Base-by-base conservation (phyloP, 257 asterid genomes). In the Solanum boliviense region DNA sequence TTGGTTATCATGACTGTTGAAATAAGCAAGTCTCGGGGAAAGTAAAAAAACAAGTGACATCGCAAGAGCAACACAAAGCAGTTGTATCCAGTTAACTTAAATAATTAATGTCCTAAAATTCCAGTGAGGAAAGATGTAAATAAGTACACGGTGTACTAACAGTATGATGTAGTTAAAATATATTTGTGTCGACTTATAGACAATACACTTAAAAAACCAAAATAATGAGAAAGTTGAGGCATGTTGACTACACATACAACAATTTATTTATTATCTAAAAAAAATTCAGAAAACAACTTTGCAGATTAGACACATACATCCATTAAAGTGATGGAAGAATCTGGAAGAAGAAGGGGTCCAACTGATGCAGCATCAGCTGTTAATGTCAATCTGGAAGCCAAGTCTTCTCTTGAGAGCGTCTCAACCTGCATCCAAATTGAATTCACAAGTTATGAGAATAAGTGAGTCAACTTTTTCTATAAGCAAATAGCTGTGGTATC, bases 301-400 rank as follows among this genome's bases (percentile, higher is more conserved):
- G 39, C 86, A 71, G 36, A 67, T 34, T 41, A 86, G 8, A 52
- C 11, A 89, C 94, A 46, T 94, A 97, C 99, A 94, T 97, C 99
- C 94, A 97, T 96, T 91, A 97, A 86, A 13, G 99, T 96, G 87
- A 96, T 91, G 76, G 81, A 91, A 82, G 99, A 91, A 93, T 97
- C 99, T 81, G 98, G 90, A 92, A 97, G 96, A 91, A 91, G 90
- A 92, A 96, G 96, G 83, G 93, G 93, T 85, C 94, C 98, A 89
- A 97, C 96, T 44, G 98, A 92, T 88, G 98, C 96, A 86, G 93
- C 91, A 90, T 94, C 96, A 85, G 90, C 95, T 2, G 96, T 96
- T 91, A 97, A 91, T 86, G 98, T 96, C 92, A 97, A 90, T 87
- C 99, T 94, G 87, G 99, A 94, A 23, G 98, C 98, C 93, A 97